Evolutionary conservation across 1,139 yeast genomes (phyloP), one percentile per base, ranked within the genome.

Genomic region (Debaryomycetaceae sp.): DNA sequence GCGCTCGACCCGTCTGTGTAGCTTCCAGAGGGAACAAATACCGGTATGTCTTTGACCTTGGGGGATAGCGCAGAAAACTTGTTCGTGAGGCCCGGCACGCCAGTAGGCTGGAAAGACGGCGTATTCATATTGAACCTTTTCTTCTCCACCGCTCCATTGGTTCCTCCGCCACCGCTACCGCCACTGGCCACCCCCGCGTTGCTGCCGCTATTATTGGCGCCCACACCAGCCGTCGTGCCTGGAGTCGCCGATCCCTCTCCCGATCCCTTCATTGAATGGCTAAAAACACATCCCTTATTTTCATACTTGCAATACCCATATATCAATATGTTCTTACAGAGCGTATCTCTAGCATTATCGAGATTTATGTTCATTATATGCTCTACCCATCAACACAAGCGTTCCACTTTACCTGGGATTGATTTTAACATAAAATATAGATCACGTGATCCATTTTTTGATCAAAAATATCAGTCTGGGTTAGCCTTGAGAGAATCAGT

Each of bases 301-400:
- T 87, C 93, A 66, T 80, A 89, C 63, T 88, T 88, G 71, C 97
- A 90, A 57, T 79, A 88, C 7, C 97, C 97, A 66, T 88, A 90
- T 40, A 88, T 87, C 43, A 85, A 79, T 46, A 89, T 83, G 60
- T 89, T 89, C 62, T 93, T 78, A 66, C 97, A 89, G 47, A 87
- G 90, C 36, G 89, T 85, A 53, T 85, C 88, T 63, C 80, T 83
- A 6, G 95, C 91, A 72, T 72, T 60, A 45, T 73, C 78, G 42
- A 69, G 61, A 57, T 73, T 72, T 50, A 73, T 69, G 55, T 72
- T 72, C 77, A 72, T 73, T 37, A 39, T 42, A 37, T 41, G 37
- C 37, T 23, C 24, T 8, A 17, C 11, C 24, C n/a, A 11, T 11
- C 11, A 31, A 11, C 13, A 11, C 13, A 31, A n/a, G 13, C 13